A percentile compares a stretch with the other conserved stretches of the same genome.
Conservation (phyloP, 345 rosid genomes). For the Xanthoceras sorbifolium region DNA sequence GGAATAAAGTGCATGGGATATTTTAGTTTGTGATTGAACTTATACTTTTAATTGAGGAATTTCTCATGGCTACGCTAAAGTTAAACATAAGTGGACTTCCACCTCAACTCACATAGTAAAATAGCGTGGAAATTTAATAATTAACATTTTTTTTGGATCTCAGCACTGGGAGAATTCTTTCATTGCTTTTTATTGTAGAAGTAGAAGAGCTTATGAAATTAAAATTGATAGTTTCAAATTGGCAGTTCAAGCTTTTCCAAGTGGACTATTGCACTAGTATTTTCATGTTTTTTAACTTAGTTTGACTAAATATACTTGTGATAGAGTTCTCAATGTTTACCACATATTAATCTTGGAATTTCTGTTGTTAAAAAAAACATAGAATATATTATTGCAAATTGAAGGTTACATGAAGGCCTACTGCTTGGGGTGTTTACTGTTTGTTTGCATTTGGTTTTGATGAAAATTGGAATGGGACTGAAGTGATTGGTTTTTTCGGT, state of each 20-base stretch:
- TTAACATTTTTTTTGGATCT: background rate
- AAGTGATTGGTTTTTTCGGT: background rate
- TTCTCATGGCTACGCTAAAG: background rate
- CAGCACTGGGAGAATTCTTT: background rate
- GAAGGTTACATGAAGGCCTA: background rate
- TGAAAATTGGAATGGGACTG: background rate
- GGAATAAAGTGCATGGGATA: background rate
- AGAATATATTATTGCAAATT: background rate
- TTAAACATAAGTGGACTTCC: background rate
- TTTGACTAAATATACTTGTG: background rate
- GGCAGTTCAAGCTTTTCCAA: background rate
- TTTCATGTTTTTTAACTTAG: background rate
- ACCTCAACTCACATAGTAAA: background rate
- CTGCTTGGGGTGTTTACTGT: background rate
- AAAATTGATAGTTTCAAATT: background rate
- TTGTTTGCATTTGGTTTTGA: background rate
- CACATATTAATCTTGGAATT: background rate
- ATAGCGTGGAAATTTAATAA: background rate
- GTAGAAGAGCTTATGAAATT: background rate
- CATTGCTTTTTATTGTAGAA: background rate
- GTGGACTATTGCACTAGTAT: background rate
- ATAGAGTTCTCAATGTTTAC: background rate
- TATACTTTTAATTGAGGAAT: background rate
- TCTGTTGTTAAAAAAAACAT: background rate
- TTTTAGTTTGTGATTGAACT: background rate